Conservation (phyloP, 371 early-diverging fungal species). For the Coemansia sp. region DNA sequence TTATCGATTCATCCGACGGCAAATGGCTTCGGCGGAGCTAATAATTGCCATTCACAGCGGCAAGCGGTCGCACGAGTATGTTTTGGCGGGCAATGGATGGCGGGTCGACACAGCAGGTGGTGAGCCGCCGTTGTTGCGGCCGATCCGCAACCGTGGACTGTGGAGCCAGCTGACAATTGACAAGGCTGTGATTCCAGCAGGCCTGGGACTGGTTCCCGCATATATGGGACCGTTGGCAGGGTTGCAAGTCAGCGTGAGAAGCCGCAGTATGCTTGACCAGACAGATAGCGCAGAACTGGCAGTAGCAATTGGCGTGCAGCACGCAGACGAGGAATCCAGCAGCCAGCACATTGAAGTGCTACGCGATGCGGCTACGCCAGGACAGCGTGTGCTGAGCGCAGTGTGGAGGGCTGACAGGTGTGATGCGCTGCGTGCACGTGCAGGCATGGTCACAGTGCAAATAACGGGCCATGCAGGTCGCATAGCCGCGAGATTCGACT, state of each 20-base stretch:
- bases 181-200: constrained; percentile 4
- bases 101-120: background rate
- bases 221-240: background rate
- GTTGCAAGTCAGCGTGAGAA: constrained; percentile 2
- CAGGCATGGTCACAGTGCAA: constrained; percentile 15
- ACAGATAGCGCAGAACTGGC: background rate
- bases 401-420: constrained; percentile 2
- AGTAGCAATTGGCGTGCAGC: constrained; percentile 2
- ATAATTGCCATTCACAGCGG: constrained; percentile 8
- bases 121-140: constrained; percentile 20
- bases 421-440: constrained; percentile 2
- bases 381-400: background rate
- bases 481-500: constrained; percentile 7
- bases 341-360: constrained; percentile 3
- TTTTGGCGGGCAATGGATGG: constrained; percentile 8
- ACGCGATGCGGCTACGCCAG: background rate
- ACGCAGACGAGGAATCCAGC: background rate
- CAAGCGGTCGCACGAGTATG: constrained; percentile 27
- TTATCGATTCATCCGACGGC: background rate
- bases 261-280: background rate
- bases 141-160: background rate
- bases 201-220: constrained; percentile 27
- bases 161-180: constrained; percentile 10
- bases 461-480: constrained; percentile 2
- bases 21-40: background rate